Evolutionary conservation across 768 basidiomycete species (phyloP).

Genomic region (Hirschioporus abietinus): DNA sequence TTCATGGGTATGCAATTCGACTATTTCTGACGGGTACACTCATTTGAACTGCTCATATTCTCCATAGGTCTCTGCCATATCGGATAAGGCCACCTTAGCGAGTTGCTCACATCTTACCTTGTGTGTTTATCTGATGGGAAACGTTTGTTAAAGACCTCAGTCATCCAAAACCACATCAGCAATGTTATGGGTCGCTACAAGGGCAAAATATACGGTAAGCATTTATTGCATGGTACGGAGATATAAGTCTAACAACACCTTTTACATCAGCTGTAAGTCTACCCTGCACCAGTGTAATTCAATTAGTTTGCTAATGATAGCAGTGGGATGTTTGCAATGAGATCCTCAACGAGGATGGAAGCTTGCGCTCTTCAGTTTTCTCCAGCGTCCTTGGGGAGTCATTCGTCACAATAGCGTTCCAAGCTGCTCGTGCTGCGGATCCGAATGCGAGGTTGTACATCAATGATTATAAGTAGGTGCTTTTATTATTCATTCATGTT

Average conservation of each 20-base stretch:
- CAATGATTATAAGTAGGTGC: conserved; percentile 30
- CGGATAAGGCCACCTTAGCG: conserved; percentile 29
- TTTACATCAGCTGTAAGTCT: not conserved
- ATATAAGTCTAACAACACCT: not conserved
- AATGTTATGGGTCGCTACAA: conserved; percentile 40
- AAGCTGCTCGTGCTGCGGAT: conserved; percentile 44
- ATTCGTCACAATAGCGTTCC: conserved; percentile 48
- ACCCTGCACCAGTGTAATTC: conserved; percentile 25
- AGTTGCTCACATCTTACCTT: not conserved
- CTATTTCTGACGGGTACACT: not conserved
- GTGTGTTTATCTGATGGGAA: not conserved
- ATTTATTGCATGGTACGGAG: conserved; percentile 20
- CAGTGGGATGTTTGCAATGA: conserved; percentile 26
- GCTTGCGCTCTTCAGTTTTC: conserved; percentile 41
- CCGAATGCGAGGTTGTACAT: conserved; percentile 41
- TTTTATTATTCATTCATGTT: not conserved
- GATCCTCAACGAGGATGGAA: conserved; percentile 49
- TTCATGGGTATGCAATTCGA: conserved; percentile 27
- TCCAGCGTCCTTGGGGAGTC: conserved; percentile 43
- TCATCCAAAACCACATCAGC: conserved; percentile 43
- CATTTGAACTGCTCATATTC: not conserved
- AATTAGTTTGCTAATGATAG: conserved; percentile 10
- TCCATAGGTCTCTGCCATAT: conserved; percentile 22
- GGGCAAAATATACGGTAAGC: conserved; percentile 44
- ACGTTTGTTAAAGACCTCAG: conserved; percentile 22